Base-by-base conservation (phyloP, 2,329 filamentous ascomycete species). In the Sporothrix protearum region DNA sequence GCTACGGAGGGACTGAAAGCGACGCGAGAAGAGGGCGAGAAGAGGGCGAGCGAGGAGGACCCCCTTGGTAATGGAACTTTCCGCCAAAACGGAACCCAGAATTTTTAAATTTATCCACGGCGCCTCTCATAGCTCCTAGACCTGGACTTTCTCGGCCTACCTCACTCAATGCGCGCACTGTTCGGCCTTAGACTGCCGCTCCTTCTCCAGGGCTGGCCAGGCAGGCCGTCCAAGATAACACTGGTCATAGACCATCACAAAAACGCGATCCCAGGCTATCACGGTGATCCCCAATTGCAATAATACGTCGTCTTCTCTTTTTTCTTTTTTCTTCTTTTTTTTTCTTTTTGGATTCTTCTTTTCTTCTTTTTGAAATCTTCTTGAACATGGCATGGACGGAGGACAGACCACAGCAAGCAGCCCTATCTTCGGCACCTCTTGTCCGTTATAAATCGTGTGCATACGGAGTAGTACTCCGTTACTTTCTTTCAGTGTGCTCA, bases 401-500 rank as follows among this genome's bases (percentile, higher is more conserved):
- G 14, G 14, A 33, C 49, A 22, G 49, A 53, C 22, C 25, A 10
- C 6, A 25, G 28, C 22, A 53, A 4, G 22, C 19, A 25, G 59
- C 59, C 59, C n/a, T 64, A 45, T 64, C 25, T 28, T 64, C 59
- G 59, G 22, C 16, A 63, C 36, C 19, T 63, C 19, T 61, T 36
- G n/a, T 45, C 59, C 33, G 36, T 45, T 22, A 19, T 45, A 6
- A 1, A 10, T 53, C 22, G 22, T 53, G 49, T 53, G 10, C 49
- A 6, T 47, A 10, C 10, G 14, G 16, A 7, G 4, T 47, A 47
- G 19, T 51, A 25, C 49, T n/a, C 14, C 14, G 6, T n/a, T 25
- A 51, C n/a, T n/a, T n/a, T n/a, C n/a, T n/a, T n/a, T n/a, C n/a
- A 8, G 49, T 25, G 22, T 22, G 12, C n/a, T 25, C n/a, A 6